phyloP scores from a whole-genome alignment of 768 basidiomycete species.

The Daedalea quercina region DNA sequence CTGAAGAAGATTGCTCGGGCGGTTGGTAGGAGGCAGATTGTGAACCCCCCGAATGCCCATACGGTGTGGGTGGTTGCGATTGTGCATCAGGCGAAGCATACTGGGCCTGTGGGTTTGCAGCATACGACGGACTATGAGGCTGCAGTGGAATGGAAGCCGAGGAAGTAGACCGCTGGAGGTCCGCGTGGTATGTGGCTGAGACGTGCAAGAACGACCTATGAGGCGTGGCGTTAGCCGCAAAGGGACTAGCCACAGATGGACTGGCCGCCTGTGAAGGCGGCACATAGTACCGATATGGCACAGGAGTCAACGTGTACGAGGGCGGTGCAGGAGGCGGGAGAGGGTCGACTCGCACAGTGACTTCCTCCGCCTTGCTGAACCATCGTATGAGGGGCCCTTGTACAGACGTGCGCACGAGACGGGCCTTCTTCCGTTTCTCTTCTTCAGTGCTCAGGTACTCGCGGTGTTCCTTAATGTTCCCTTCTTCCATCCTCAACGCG shows the following conservation, averaged over 20 bases:
- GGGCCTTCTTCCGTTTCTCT: slow-evolving; percentile 67
- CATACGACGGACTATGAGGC: slow-evolving; percentile 21
- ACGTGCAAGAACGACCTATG: background rate
- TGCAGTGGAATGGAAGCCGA: background rate
- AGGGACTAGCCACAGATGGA: background rate
- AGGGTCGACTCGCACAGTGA: slow-evolving; percentile 34
- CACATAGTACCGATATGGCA: background rate
- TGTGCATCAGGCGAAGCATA: background rate
- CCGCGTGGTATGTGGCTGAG: background rate
- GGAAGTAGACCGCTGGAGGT: background rate
- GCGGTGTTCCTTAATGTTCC: slow-evolving; percentile 70
- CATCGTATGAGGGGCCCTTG: slow-evolving; percentile 67
- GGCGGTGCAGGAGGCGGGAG: slow-evolving; percentile 24
- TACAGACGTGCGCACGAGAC: slow-evolving; percentile 52
- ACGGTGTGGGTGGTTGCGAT: background rate
- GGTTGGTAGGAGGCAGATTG: background rate
- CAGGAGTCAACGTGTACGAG: background rate
- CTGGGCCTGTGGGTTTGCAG: background rate
- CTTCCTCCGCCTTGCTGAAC: slow-evolving; percentile 60
- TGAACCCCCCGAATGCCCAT: background rate
- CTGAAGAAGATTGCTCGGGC: background rate
- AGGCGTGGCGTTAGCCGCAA: background rate
- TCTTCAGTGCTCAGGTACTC: slow-evolving; percentile 78
- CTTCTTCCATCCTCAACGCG: slow-evolving; percentile 83
- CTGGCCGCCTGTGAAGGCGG: background rate